Evolutionary conservation across 805 yeast genomes (phyloP), one percentile per base, ranked within the genome.

Genomic region (Vanderwaltozyma verrucispora): DNA sequence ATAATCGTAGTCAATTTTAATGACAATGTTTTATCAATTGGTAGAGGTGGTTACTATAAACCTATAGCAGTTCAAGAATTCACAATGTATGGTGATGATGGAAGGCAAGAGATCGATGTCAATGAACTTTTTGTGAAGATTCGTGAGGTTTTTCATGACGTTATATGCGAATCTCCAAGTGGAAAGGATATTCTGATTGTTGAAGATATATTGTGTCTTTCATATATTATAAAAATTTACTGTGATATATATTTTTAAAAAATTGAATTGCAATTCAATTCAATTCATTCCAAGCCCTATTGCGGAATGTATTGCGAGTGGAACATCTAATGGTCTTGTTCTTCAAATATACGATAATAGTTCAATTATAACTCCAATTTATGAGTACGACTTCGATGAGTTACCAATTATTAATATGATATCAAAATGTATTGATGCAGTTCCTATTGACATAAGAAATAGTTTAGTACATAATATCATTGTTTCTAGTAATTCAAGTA

Each of bases 261-360:
- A 54, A 51, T 20, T 51, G 60, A 26, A 60, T 57, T 38, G 56
- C 53, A 3, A 49, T 54, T 18, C 59, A 64, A 5, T 65, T 1
- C 38, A 56, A 0, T 57, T 58, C 18, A 34, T 64, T 6, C 58
- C 67, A 0, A 62, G 59, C 21, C 53, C 68, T 1, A 31, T 67
- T 3, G 53, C 62, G 60, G 38, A 49, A 3, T 49, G 60, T 23
- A 29, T 69, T 9, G 54, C 60, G 1, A 49, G 69, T 0, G 72
- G 72, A 0, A 40, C 58, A 0, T 44, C 51, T 11, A 47, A 49
- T 30, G 68, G 56, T 2, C 28, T 69, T 1, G 64, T 66, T 4
- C 45, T 69, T 2, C 69, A 69, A 44, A 35, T 67, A 5, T 69
- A 67, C 0, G 63, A 70, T 67, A 51, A 54, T 25, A 45, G 51